Base-by-base conservation (phyloP, 495 filamentous ascomycete genomes). In the Bacidia gigantensis region DNA sequence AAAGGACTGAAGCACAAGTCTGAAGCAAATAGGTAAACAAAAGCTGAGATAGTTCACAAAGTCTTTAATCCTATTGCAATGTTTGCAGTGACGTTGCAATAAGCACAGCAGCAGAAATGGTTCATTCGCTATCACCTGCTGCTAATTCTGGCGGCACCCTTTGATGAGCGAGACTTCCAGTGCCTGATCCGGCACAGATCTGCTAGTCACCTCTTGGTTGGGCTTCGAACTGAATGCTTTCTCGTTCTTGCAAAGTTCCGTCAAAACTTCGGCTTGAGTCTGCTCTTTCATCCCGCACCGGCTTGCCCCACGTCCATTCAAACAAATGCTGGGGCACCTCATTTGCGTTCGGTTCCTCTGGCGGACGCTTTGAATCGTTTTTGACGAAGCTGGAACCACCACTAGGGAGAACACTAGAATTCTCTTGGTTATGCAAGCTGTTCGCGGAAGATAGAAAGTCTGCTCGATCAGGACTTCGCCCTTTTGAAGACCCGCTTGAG, bases 381-480 rank as follows among this genome's bases (percentile, higher is more conserved):
- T 23, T 32, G 32, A 22, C 29, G 11, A n/a, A 49, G 10, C 2
- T n/a, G 14, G 39, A 23, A 10, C 22, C 39, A 23, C 38, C 46
- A 3, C 20, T n/a, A 10, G n/a, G 25, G 2, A 12, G n/a, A 5
- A 18, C n/a, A 38, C 17, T 26, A 23, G 29, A 51, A 23, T 1
- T 35, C 32, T 25, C 11, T n/a, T 43, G 38, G 14, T 46, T 29
- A 22, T n/a, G 11, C 14, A 22, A 18, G 46, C 20, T 55, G 2
- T n/a, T 25, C 26, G n/a, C 46, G 22, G 2, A 22, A 56, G 44
- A 24, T 42, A 35, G 35, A 55, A 50, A 25, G 17, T 38, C 20
- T 18, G 17, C 1, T 20, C 55, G 26, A 53, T 60, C 59, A 32
- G 58, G 57, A 22, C 59, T 61, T 21, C 57, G 52, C 39, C 58